Evolutionary conservation across 208 protist species (phyloP), one percentile per base, ranked within the genome.

Genomic region (Zelonia costaricensis): DNA sequence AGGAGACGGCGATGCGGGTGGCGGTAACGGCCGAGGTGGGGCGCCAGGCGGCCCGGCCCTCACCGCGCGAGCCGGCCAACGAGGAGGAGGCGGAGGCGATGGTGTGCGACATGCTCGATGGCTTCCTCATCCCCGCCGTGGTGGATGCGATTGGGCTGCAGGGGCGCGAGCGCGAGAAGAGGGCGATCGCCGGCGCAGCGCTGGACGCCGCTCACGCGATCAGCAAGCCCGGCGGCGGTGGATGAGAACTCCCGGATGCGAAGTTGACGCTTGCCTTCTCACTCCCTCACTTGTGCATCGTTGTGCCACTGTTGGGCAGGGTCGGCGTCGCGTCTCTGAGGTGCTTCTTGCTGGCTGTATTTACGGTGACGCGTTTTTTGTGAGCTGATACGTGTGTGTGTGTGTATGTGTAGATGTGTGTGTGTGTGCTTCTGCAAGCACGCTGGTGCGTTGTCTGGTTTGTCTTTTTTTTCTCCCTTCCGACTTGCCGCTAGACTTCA

Each of bases 31-130:
- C 40, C 23, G 86, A 93, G 69, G 46, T 44, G 33, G 43, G 48
- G 18, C 81, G 86, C 7, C 74, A 86, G 64, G 75, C 76, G 1
- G 62, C 67, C 10, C 60, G 82, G 18, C 57, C 72, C 3, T 45
- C 77, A 4, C 62, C 66, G 0, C 40, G 51, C 6, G 51, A 70
- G n/a, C 69, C 74, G 6, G 16, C 57, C 6, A 69, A 33, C 2
- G 62, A 72, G n/a, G 28, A 43, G 0, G 70, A 76, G 46, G 63
- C 54, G 4, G 56, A 77, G 20, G 47, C 46, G 2, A 12, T 78
- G 0, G 90, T 92, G 28, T 93, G 90, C 65, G 85, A 91, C 62
- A 80, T 95, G 66, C 61, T 95, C 13, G 90, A 95, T 47, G 46
- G 47, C 1, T 92, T 95, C 53, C 49, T 95, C 13, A 68, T 95